These are phyloP conservation scores for Rhododendron griersonianum DNA, from an alignment of 148 eudicot genomes.

Conservation along the genomic window DNA sequence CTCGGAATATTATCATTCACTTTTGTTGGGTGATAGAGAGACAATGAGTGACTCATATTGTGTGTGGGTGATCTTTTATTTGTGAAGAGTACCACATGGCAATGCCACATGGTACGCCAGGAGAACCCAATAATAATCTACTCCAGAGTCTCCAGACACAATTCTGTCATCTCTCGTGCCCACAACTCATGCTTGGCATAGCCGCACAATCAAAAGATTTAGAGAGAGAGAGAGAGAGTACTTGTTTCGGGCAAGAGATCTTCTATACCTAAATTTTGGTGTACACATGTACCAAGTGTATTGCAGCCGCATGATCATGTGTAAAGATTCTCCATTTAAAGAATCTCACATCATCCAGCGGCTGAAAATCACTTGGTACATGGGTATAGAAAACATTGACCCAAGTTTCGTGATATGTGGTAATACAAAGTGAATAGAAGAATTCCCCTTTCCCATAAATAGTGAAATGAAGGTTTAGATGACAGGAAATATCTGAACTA, in stretches of 20 bases:
- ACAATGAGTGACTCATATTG: not conserved
- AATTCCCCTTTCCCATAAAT: not conserved
- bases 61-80: too few species aligned
- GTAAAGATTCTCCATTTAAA: not conserved
- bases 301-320: not conserved
- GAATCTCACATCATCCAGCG: too few species aligned
- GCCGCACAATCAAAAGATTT: not conserved
- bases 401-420: not conserved
- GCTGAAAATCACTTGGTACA: not conserved
- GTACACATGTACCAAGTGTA: not conserved
- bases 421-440: not conserved
- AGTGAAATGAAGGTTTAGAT: not conserved
- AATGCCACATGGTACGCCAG: not conserved
- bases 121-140: not conserved
- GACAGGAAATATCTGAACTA: not conserved
- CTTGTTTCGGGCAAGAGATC: not conserved
- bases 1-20: too few species aligned
- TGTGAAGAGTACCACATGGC: not conserved
- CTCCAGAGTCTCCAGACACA: not conserved
- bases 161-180: not conserved
- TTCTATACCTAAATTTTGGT: not conserved
- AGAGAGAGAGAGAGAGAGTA: not conserved
- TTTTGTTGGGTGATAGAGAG: too few species aligned
- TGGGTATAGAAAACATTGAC: not conserved
- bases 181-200: not conserved